Evolutionary conservation across 2,329 filamentous ascomycete genomes (phyloP), one percentile per base, ranked within the genome.

Genomic region (Cladosporium sphaerospermum): DNA sequence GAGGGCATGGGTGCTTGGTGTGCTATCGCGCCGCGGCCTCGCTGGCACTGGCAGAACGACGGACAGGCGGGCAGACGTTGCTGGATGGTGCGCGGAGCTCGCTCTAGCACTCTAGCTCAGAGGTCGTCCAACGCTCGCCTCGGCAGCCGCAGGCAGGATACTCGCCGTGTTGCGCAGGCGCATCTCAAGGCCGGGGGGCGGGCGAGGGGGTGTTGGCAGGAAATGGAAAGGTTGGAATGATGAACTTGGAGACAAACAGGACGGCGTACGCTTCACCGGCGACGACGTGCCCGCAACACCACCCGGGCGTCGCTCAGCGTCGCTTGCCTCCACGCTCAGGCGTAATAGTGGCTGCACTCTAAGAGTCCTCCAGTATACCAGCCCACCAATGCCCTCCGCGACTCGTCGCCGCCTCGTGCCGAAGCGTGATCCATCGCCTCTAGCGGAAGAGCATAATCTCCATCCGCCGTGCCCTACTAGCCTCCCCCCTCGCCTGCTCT

Each of bases 361-460:
- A 28, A 28, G 23, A 28, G 4, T 1, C 23, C 23, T 28, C 23
- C 23, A 28, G 23, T 51, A 44, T 51, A 51, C 40, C 48, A 51
- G 19, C 48, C 48, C 48, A 51, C 48, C 48, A 51, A 51, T 51
- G 40, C 32, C 28, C 11, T 16, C 48, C 31, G 23, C 40, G 28
- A 44, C 40, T 14, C 18, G 32, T 19, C 31, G 8, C n/a, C 48
- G 40, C 39, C 32, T 44, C 48, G 48, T 51, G 48, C 48, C 48
- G 48, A 37, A 44, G 40, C 48, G 48, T 51, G 40, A 44, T 51
- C 40, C 47, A 50, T 50, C 28, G 28, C 47, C 16, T 43, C 39
- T 50, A 50, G 48, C 28, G 40, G 39, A 4, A 42, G 48, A 51
- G 40, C 40, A 44, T 51, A 43, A 51, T 51, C 46, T 39, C 48